Base-by-base conservation (phyloP, 108 stramenopile species). In the Nitzschia putrida region DNA sequence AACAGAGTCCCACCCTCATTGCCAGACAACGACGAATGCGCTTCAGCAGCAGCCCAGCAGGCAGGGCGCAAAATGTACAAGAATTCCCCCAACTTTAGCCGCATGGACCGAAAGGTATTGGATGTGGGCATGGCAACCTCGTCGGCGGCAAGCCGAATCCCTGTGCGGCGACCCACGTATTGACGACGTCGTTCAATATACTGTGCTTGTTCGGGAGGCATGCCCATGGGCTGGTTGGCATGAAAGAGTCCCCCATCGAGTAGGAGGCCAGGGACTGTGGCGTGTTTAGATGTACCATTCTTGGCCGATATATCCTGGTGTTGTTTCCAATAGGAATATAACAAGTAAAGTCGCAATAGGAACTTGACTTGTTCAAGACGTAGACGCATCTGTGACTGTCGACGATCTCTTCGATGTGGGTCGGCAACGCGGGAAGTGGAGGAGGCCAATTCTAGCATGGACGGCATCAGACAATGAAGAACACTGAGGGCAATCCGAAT, bases 151-250 rank as follows among this genome's bases (percentile, higher is more conserved):
- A 65, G 37, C 0, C 51, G 37, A 20, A 49, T 26, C 24, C 82
- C 82, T 34, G 82, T 83, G 42, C 82, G 66, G 72, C 55, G 42
- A 5, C 82, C 82, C 16, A 75, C 61, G 41, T 83, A 79, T 16
- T 41, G n/a, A 38, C 56, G 42, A n/a, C 74, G 60, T 45, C 64
- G 67, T 57, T 58, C 18, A 1, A 68, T 39, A 8, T 21, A 41
- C 37, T 66, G 41, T 43, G 63, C 47, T 39, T 70, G 44, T 26
- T 66, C 51, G n/a, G 29, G 51, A 3, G 71, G 34, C 26, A 73
- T 56, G 24, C 63, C 73, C 11, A 14, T 24, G 11, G 37, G 18
- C 14, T 57, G 50, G 16, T 64, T 40, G 20, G 43, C 22, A 23
- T 61, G 56, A 53, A 64, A 79, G 63, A 74, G 22, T 3, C 80